Evolutionary conservation across 305 asterid genomes (phyloP), one percentile per base, ranked within the genome.

Genomic region (Rubia occidens): DNA sequence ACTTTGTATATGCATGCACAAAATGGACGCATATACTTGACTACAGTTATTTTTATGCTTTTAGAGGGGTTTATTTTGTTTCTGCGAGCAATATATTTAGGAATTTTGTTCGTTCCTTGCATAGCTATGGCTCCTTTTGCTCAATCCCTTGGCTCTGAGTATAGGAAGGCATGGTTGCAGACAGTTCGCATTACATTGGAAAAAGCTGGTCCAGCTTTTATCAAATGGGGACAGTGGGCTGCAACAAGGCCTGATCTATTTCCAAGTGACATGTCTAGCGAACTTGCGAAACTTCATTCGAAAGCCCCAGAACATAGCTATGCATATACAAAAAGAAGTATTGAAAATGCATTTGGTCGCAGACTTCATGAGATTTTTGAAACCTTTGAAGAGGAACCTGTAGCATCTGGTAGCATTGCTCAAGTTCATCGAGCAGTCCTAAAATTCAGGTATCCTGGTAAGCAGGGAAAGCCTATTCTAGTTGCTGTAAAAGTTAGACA

Each of bases 211-310:
- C 96, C 97, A 42, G 96, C 97, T 59, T 90, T 88, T 78, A 90
- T 90, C 75, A 90, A 90, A 75, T 90, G 97, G 97, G 97, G 97
- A 63, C 97, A 90, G 69, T 88, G 97, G 97, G 97, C 97, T 44
- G 95, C 97, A 8, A 88, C 95, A 72, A 87, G 97, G 75, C 95
- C 96, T 55, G 97, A 90, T 83, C 76, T 90, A 70, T 90, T 90
- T 74, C 92, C 95, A 47, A 79, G 68, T 70, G 97, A 90, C 79
- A 74, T 90, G 64, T 87, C 96, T 64, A 65, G 76, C 43, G 95
- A 88, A 78, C 97, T 90, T 66, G 82, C 90, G 60, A 86, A 82
- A 77, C 96, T 90, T 75, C 97, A 88, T 75, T 68, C 81, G 17
- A 87, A 87, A 69, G 97, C 96, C 55, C 96, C 96, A 21, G 85